Conservation (phyloP, 2,329 filamentous ascomycete genomes). For the Pestalotiopsis fici region DNA sequence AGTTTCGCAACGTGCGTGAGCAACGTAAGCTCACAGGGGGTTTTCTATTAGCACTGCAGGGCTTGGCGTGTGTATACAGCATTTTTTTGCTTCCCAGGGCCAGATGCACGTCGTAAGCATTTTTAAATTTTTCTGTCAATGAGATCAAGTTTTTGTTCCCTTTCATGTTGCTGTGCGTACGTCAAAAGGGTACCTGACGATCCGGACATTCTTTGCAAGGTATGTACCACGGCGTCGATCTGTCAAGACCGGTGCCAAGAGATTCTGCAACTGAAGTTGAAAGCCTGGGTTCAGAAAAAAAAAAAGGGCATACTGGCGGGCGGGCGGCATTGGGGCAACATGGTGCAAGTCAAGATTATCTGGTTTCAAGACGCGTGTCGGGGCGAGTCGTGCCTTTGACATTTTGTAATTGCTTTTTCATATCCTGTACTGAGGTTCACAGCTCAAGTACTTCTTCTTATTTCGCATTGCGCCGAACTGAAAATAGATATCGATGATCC, state of each 20-base stretch:
- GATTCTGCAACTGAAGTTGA: background rate
- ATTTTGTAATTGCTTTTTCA: background rate
- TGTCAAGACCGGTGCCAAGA: background rate
- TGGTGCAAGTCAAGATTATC: background rate
- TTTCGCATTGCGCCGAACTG: background rate
- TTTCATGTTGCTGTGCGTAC: background rate
- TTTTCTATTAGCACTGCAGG: background rate
- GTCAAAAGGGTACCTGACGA: background rate
- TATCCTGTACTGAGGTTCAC: background rate
- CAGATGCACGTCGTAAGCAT: background rate
- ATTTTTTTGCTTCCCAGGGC: background rate
- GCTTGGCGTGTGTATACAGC: background rate
- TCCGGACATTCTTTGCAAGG: background rate
- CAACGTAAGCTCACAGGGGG: conserved; percentile 3
- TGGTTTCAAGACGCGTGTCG: background rate
- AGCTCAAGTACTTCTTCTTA: background rate
- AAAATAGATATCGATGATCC: background rate
- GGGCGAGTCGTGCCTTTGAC: background rate
- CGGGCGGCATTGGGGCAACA: background rate
- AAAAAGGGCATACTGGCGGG: no score
- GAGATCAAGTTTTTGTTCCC: background rate
- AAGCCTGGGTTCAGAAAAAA: background rate
- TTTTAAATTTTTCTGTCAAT: no score
- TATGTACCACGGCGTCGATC: background rate
- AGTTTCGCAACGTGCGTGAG: background rate